phyloP scores from a whole-genome alignment of 192 early-diverging fungal genomes.

The Piromyces finnis region DNA sequence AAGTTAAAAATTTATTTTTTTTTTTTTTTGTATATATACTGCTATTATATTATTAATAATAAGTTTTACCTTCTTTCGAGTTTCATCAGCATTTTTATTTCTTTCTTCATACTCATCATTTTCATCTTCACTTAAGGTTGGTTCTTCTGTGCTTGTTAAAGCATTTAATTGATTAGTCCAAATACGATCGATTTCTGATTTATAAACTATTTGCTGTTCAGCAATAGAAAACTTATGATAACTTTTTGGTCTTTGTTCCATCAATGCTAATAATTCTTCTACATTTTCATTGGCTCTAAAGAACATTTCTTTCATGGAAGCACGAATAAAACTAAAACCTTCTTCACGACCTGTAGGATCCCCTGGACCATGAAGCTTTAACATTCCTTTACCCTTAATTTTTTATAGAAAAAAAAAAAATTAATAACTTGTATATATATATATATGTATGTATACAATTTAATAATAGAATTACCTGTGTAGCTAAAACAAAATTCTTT shows the following conservation, averaged over 20 bases:
- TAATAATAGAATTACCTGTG: constrained; percentile 16
- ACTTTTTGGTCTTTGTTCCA: constrained; percentile 61
- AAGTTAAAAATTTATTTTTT: too few species aligned
- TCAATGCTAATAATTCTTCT: constrained; percentile 68
- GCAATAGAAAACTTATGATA: constrained; percentile 71
- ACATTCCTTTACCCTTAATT: constrained; percentile 69
- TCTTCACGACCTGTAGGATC: constrained; percentile 91
- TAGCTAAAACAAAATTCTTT: constrained; percentile 86
- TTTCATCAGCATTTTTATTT: constrained; percentile 13
- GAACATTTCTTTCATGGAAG: constrained; percentile 96
- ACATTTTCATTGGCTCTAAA: constrained; percentile 66
- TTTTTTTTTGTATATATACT: too few species aligned
- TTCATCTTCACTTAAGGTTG: constrained; percentile 21
- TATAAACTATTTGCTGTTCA: constrained; percentile 89
- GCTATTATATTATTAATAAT: too few species aligned
- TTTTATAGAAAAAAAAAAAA: not conserved
- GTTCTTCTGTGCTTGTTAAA: constrained; percentile 34
- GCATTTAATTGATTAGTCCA: constrained; percentile 75
- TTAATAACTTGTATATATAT: not conserved
- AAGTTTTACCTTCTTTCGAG: not conserved
- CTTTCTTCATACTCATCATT: constrained; percentile 35
- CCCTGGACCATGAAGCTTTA: constrained; percentile 86
- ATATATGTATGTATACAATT: not conserved
- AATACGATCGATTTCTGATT: constrained; percentile 79
- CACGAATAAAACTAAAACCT: constrained; percentile 93